phyloP scores from a whole-genome alignment of 306 rosid species.

The Casuarina equisetifolia region DNA sequence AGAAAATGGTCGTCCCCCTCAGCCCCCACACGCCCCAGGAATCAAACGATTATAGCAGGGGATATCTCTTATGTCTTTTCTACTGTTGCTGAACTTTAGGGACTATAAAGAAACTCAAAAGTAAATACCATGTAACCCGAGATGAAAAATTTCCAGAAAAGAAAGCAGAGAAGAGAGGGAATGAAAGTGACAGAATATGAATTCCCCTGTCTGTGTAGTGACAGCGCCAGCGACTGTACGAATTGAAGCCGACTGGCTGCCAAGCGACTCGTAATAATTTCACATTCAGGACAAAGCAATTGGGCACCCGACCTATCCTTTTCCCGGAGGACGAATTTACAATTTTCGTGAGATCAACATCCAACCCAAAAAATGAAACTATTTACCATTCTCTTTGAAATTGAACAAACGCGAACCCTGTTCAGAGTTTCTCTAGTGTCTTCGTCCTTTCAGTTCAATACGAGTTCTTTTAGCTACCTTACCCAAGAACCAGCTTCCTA shows the following conservation, averaged over 20 bases:
- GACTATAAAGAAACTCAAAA: too few species aligned
- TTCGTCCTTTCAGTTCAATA: slow-evolving; percentile 18
- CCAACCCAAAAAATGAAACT: background rate
- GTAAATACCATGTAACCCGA: too few species aligned
- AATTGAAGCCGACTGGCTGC: slow-evolving; percentile 12
- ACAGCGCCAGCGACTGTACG: slow-evolving; percentile 19
- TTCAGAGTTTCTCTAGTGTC: background rate
- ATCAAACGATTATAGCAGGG: too few species aligned
- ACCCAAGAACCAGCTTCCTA: slow-evolving; percentile 32
- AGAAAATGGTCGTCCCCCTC: too few species aligned
- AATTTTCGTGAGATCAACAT: slow-evolving; percentile 29
- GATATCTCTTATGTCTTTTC: too few species aligned
- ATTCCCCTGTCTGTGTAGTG: background rate
- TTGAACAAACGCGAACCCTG: background rate
- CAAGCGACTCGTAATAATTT: slow-evolving; percentile 33
- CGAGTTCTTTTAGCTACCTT: slow-evolving; percentile 18
- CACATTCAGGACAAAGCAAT: slow-evolving; percentile 35
- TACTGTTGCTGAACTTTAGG: too few species aligned
- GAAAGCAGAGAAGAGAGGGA: background rate
- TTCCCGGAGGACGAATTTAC: slow-evolving; percentile 32
- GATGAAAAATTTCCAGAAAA: too few species aligned
- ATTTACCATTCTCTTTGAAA: background rate
- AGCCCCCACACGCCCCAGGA: too few species aligned
- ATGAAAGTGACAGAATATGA: background rate
- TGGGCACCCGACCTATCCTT: slow-evolving; percentile 41